These are phyloP conservation scores for Sphagnum tenellum DNA, from an alignment of 225 moss, liverwort and hornwort genomes.

Conservation along the genomic window DNA sequence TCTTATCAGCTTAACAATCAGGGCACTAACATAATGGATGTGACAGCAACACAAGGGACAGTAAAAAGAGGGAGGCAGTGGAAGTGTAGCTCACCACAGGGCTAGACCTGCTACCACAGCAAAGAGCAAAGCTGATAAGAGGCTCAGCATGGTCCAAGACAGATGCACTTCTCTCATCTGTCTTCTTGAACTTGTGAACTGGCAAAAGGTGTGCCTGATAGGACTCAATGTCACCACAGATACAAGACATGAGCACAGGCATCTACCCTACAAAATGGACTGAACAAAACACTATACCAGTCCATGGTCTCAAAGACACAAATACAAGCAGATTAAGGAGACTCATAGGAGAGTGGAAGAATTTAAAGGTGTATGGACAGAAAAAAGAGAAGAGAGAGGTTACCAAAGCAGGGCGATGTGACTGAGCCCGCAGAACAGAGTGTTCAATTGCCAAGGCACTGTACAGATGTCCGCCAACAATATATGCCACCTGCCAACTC, in stretches of 20 bases:
- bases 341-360: constrained; percentile 5
- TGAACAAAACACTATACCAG: too few species aligned
- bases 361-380: neutral
- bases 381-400: constrained; percentile 5
- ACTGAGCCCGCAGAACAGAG: constrained; percentile 66
- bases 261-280: too few species aligned
- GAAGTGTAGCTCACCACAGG: constrained; percentile 48
- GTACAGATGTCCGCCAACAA: constrained; percentile 61
- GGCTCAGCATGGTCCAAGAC: constrained; percentile 78
- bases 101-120: constrained; percentile 77
- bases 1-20: too few species aligned
- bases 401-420: constrained; percentile 87
- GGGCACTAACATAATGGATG: too few species aligned
- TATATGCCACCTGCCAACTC: constrained; percentile 63
- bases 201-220: constrained; percentile 85
- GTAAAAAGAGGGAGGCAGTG: neutral
- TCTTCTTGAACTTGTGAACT: constrained; percentile 61
- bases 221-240: constrained; percentile 25
- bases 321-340: neutral
- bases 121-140: constrained; percentile 89
- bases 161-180: constrained; percentile 46
- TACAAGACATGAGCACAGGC: constrained; percentile 18
- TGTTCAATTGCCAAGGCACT: constrained; percentile 85
- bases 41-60: too few species aligned
- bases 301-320: neutral